phyloP scores from a whole-genome alignment of 768 basidiomycete species.

The Auriculariales sp. region DNA sequence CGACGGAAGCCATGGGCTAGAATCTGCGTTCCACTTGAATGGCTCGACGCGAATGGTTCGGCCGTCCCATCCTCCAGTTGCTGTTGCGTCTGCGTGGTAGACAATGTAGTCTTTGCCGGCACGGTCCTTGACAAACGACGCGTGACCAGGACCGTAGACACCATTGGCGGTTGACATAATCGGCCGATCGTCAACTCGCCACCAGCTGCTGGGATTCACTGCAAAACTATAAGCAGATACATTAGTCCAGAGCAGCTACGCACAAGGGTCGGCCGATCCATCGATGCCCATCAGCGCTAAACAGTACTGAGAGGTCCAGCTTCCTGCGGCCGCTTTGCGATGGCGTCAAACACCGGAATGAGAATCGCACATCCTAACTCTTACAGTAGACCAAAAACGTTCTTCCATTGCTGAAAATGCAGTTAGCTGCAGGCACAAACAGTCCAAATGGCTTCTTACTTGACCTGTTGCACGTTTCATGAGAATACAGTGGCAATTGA shows the following conservation, averaged over 20 bases:
- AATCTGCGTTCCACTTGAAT: neutral
- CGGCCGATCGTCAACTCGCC: neutral
- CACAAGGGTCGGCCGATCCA: neutral
- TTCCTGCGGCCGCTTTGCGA: neutral
- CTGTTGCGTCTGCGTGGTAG: neutral
- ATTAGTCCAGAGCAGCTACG: neutral
- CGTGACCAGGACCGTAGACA: neutral
- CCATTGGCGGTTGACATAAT: neutral
- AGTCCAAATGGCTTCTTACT: too few species aligned
- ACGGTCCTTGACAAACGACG: neutral
- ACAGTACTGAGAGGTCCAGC: neutral
- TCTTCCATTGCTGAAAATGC: neutral
- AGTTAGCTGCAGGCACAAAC: too few species aligned
- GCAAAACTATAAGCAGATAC: neutral
- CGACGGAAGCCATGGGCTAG: neutral
- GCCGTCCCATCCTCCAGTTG: neutral
- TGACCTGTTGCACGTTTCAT: too few species aligned
- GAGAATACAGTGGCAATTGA: too few species aligned
- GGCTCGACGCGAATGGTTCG: neutral
- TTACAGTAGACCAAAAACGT: conserved; percentile 1
- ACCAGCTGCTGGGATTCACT: too few species aligned
- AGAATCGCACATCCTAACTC: neutral
- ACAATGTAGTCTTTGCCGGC: neutral
- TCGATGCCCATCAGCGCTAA: neutral
- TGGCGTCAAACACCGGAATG: neutral